Percentiles rank a stretch among this genome's conserved stretches.
Conservation (phyloP, 1,284 basidiomycete species). For the Sporisorium sorghi region DNA sequence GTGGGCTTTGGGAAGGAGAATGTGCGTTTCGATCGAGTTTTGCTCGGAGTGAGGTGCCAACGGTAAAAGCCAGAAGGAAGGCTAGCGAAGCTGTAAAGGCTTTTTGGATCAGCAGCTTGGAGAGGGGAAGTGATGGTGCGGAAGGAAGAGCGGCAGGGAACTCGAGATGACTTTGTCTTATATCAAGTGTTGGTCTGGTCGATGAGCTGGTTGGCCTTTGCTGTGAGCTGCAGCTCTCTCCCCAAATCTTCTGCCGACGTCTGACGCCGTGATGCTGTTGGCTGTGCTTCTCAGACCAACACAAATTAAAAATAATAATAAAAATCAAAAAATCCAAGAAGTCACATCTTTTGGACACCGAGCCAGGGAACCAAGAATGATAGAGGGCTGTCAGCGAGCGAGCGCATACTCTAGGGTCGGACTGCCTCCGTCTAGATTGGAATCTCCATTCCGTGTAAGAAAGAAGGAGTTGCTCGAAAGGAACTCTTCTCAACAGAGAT, state of each 20-base stretch:
- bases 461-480: no score
- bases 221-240: neutral
- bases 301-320: neutral
- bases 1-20: neutral
- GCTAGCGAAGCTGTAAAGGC: slow-evolving; percentile 9
- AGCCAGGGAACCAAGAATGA: no score
- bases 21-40: neutral
- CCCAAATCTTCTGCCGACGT: neutral
- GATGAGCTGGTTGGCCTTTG: neutral
- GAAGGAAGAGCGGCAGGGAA: neutral
- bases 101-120: slow-evolving; percentile 3
- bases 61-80: slow-evolving; percentile 2
- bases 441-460: no score
- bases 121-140: neutral
- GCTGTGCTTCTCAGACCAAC: neutral
- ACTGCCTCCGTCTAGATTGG: no score
- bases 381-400: no score
- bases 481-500: neutral
- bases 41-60: neutral
- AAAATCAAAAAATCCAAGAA: no score
- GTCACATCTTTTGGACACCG: no score
- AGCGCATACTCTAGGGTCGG: no score
- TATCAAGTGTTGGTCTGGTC: slow-evolving; percentile 1
- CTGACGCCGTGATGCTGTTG: neutral
- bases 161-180: neutral